A percentile compares a stretch with the other conserved stretches of the same genome.
phyloP scores from a whole-genome alignment of 1,284 basidiomycete genomes.

The Gastroboletus turbinatus region DNA sequence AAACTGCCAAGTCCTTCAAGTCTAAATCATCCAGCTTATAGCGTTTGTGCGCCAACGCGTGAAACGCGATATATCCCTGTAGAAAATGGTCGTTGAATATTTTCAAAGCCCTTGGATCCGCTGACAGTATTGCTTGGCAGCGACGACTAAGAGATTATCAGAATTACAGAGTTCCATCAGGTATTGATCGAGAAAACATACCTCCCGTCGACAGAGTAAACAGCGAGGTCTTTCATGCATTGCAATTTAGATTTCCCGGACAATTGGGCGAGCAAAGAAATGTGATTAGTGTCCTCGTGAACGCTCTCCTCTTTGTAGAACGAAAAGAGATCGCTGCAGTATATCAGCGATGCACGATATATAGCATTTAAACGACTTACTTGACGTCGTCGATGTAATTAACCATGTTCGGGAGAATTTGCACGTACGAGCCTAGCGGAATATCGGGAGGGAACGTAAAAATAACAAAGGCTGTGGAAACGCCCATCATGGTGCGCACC shows the following conservation, averaged over 20 bases:
- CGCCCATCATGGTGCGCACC: conserved; percentile 9
- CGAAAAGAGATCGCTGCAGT: conserved; percentile 4
- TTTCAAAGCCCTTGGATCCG: conserved; percentile 2
- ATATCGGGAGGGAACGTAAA: conserved; percentile 9
- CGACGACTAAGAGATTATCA: conserved; percentile 1
- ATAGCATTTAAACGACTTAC: not conserved
- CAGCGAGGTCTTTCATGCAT: conserved; percentile 9
- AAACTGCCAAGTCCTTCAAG: not conserved
- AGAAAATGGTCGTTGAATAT: conserved; percentile 5
- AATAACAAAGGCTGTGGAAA: conserved; percentile 7
- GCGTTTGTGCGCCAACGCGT: conserved; percentile 7
- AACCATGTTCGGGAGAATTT: conserved; percentile 10
- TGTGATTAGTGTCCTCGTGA: conserved; percentile 1
- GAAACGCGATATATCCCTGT: conserved; percentile 7
- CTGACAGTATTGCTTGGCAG: conserved; percentile 1
- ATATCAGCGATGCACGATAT: not conserved
- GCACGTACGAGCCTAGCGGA: conserved; percentile 1
- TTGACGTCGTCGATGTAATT: conserved; percentile 12
- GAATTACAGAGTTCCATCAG: not conserved
- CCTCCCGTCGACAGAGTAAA: conserved; percentile 4
- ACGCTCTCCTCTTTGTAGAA: conserved; percentile 7
- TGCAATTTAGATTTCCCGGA: conserved; percentile 9
- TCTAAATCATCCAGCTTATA: conserved; percentile 5
- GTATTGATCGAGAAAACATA: not conserved
- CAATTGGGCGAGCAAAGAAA: conserved; percentile 5